phyloP scores from a whole-genome alignment of 371 early-diverging fungal genomes.

The Mucor indicus region DNA sequence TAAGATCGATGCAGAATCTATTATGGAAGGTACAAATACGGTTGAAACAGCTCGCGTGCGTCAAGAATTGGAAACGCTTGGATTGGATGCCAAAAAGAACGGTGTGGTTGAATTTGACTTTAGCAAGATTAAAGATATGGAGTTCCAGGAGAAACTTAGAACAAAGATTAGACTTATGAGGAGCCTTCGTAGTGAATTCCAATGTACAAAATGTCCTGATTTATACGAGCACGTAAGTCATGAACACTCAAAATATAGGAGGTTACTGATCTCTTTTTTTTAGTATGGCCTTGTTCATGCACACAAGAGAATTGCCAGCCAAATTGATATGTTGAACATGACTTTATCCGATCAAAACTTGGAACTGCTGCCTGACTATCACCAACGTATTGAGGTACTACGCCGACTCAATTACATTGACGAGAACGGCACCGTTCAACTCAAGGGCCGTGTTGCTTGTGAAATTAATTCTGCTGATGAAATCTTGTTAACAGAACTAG shows the following conservation, averaged over 20 bases:
- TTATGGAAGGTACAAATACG: conserved; percentile 45
- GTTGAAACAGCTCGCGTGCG: conserved; percentile 44
- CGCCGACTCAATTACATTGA: conserved; percentile 78
- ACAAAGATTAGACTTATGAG: conserved; percentile 48
- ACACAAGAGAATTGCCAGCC: conserved; percentile 60
- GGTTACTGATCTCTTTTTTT: background rate
- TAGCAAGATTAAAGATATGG: conserved; percentile 78
- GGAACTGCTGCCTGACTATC: conserved; percentile 89
- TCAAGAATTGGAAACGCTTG: conserved; percentile 57
- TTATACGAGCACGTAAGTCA: conserved; percentile 68
- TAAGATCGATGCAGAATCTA: conserved; percentile 40
- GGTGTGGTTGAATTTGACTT: conserved; percentile 61
- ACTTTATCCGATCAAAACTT: conserved; percentile 89
- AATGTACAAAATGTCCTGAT: conserved; percentile 85
- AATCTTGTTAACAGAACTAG: conserved; percentile 95
- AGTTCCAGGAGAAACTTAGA: conserved; percentile 72
- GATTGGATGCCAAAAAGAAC: conserved; percentile 42
- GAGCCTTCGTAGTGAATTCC: conserved; percentile 48
- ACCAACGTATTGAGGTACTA: conserved; percentile 83
- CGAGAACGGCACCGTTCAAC: conserved; percentile 80
- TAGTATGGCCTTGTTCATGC: conserved; percentile 71
- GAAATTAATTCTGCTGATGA: conserved; percentile 97
- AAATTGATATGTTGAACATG: conserved; percentile 72
- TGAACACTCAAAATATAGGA: background rate
- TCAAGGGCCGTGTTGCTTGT: conserved; percentile 99